phyloP scores from a whole-genome alignment of 2,329 filamentous ascomycete genomes.

The Xylariaceae sp. region DNA sequence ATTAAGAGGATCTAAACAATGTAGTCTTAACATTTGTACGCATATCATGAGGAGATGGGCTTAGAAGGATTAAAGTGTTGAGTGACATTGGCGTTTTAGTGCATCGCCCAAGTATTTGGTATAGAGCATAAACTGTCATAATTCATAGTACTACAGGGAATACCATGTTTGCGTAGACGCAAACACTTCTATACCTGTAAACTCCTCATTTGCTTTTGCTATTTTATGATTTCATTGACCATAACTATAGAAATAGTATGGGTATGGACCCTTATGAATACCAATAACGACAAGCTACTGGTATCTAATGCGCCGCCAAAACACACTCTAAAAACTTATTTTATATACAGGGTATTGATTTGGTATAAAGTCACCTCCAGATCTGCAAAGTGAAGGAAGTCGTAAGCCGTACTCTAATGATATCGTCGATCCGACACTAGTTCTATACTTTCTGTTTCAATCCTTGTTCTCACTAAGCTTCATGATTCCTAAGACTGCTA shows the following conservation, averaged over 20 bases:
- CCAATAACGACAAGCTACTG: neutral
- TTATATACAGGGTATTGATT: neutral
- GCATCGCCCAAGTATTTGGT: neutral
- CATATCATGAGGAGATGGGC: slow-evolving; percentile 18
- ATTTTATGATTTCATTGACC: too few relatives aligned
- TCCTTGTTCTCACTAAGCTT: too few relatives aligned
- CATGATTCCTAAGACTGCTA: too few relatives aligned
- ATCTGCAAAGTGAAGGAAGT: too few relatives aligned
- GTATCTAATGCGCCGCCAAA: slow-evolving; percentile 1
- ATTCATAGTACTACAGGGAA: too few relatives aligned
- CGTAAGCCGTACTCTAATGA: too few relatives aligned
- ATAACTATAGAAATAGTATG: too few relatives aligned
- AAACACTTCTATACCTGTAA: too few relatives aligned
- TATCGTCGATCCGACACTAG: too few relatives aligned
- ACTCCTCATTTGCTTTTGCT: too few relatives aligned
- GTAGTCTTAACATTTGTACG: slow-evolving; percentile 2
- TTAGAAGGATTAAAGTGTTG: neutral
- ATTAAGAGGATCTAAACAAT: slow-evolving; percentile 9
- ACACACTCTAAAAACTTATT: neutral
- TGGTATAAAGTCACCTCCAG: neutral
- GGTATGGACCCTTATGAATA: too few relatives aligned
- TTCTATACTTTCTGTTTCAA: too few relatives aligned
- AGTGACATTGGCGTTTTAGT: neutral
- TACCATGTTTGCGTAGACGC: slow-evolving; percentile 5
- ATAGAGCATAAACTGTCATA: neutral